Evolutionary conservation across 768 basidiomycete species (phyloP).

Genomic region (Tremella fuciformis): DNA sequence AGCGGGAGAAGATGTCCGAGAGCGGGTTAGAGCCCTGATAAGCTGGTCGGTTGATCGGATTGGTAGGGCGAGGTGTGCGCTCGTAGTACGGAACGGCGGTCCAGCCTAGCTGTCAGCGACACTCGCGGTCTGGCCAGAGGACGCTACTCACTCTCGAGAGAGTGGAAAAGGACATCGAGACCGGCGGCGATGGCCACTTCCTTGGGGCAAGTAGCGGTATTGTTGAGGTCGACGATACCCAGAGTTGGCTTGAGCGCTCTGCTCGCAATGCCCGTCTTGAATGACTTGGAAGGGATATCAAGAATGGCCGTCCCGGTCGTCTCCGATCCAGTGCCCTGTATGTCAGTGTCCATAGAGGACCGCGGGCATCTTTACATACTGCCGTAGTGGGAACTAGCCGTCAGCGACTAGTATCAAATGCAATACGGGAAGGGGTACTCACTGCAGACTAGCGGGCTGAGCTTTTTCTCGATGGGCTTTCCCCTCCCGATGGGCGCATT

Average conservation of each 20-base stretch:
- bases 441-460: slow-evolving; percentile 83
- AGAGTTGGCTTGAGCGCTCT: slow-evolving; percentile 85
- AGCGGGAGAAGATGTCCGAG: slow-evolving; percentile 90
- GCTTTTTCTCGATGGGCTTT: slow-evolving; percentile 67
- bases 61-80: slow-evolving; percentile 79
- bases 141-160: slow-evolving; percentile 71
- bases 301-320: slow-evolving; percentile 94
- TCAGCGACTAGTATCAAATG: neutral
- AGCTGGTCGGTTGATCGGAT: slow-evolving; percentile 74
- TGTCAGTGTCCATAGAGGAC: slow-evolving; percentile 8
- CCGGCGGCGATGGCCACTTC: slow-evolving; percentile 92
- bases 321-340: slow-evolving; percentile 60
- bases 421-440: slow-evolving; percentile 24
- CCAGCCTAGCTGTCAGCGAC: slow-evolving; percentile 14
- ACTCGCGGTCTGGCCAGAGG: neutral
- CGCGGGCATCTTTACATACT: slow-evolving; percentile 54
- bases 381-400: slow-evolving; percentile 64
- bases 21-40: slow-evolving; percentile 56
- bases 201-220: slow-evolving; percentile 87
- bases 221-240: slow-evolving; percentile 80
- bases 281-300: slow-evolving; percentile 75
- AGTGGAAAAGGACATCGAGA: slow-evolving; percentile 91
- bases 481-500: slow-evolving; percentile 95
- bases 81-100: slow-evolving; percentile 64
- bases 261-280: slow-evolving; percentile 95